Evolutionary conservation across 1,284 basidiomycete species (phyloP).

Genomic region (Tilletiopsis washingtonensis): DNA sequence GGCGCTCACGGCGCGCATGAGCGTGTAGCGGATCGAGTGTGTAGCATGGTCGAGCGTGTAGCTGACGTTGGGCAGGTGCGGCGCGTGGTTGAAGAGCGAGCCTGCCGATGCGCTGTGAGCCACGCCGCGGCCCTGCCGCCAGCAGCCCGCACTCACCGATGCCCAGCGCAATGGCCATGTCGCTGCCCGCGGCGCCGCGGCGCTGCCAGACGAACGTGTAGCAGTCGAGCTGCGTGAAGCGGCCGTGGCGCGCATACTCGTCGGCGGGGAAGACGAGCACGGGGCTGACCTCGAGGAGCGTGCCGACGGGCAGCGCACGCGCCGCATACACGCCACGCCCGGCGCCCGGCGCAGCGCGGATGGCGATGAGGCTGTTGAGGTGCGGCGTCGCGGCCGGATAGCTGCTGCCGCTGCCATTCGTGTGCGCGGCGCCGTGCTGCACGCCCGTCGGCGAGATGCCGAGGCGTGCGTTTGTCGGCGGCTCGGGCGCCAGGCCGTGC

Average conservation of each 20-base stretch:
- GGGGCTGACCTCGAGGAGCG: slow-evolving; percentile 72
- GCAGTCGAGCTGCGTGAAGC: slow-evolving; percentile 65
- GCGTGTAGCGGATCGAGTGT: slow-evolving; percentile 63
- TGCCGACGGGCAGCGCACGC: slow-evolving; percentile 50
- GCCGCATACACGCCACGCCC: slow-evolving; percentile 34
- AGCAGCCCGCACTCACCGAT: slow-evolving; percentile 68
- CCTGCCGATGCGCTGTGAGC: no score
- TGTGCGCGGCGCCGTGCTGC: no score
- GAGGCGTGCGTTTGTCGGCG: no score
- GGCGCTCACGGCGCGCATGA: slow-evolving; percentile 54
- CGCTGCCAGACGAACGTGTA: slow-evolving; percentile 70
- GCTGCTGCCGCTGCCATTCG: no score
- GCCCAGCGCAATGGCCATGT: slow-evolving; percentile 78
- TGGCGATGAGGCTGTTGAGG: slow-evolving; percentile 18
- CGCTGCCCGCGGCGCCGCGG: slow-evolving; percentile 55
- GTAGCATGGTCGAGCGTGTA: slow-evolving; percentile 54
- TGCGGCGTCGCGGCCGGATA: slow-evolving; percentile 30
- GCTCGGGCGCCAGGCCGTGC: no score
- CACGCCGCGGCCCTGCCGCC: no score
- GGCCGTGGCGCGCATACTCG: slow-evolving; percentile 46
- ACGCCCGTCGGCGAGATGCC: no score
- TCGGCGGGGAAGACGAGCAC: slow-evolving; percentile 67
- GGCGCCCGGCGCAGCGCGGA: slow-evolving; percentile 5
- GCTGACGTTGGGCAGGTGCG: slow-evolving; percentile 60
- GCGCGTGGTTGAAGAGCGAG: slow-evolving; percentile 71